These are phyloP conservation scores for Metarhizium anisopliae DNA, from an alignment of 2,329 filamentous ascomycete genomes.

Conservation along the genomic window DNA sequence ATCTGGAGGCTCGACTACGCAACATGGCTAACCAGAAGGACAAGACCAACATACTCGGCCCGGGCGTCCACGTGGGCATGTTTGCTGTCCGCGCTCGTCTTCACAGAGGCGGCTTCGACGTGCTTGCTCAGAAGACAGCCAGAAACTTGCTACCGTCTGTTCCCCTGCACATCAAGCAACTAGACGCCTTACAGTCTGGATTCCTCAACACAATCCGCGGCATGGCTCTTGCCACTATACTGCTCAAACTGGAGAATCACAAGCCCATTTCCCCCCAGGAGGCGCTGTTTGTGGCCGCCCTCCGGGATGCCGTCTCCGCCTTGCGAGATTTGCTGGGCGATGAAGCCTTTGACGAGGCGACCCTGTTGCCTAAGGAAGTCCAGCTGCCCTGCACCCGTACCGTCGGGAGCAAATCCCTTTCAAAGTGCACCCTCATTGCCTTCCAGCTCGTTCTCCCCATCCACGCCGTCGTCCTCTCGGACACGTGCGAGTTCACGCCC, in stretches of 20 bases:
- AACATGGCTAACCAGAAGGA: constrained; percentile 54
- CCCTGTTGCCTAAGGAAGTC: constrained; percentile 33
- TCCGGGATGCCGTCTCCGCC: constrained; percentile 33
- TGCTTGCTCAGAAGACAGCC: constrained; percentile 47
- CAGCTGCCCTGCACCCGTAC: constrained; percentile 28
- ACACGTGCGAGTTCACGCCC: constrained; percentile 49
- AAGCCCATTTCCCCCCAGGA: constrained; percentile 27
- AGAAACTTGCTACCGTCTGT: constrained; percentile 53
- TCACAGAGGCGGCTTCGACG: constrained; percentile 48
- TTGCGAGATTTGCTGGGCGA: constrained; percentile 34
- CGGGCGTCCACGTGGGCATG: constrained; percentile 48
- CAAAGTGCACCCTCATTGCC: constrained; percentile 32
- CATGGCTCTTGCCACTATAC: constrained; percentile 25
- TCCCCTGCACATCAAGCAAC: constrained; percentile 39
- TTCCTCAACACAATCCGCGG: constrained; percentile 43
- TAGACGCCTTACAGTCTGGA: constrained; percentile 47
- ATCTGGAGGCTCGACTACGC: constrained; percentile 52
- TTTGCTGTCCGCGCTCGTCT: constrained; percentile 47
- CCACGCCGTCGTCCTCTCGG: constrained; percentile 41
- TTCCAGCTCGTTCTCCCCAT: constrained; percentile 55
- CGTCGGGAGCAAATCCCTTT: neutral
- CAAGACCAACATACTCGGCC: constrained; percentile 34
- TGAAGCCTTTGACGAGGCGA: constrained; percentile 35
- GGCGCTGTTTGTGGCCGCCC: constrained; percentile 33
- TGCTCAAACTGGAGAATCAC: constrained; percentile 23